phyloP scores from a whole-genome alignment of 2,329 filamentous ascomycete species.

The Stachybotrys chartarum region DNA sequence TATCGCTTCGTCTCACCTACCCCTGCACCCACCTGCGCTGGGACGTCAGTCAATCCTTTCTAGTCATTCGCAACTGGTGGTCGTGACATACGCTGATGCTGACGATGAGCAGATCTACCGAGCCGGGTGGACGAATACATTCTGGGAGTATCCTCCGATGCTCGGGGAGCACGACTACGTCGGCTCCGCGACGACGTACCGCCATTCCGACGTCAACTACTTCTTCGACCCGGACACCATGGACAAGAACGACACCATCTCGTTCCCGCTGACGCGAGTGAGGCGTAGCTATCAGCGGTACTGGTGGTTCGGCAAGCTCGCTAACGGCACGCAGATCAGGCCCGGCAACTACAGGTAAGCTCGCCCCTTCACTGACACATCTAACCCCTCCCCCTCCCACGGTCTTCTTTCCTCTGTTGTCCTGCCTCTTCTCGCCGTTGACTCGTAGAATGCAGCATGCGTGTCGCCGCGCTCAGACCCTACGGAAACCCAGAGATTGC shows the following conservation, averaged over 20 bases:
- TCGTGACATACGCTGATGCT: not conserved
- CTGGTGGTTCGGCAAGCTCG: constrained; percentile 35
- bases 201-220: constrained; percentile 20
- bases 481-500: constrained; percentile 32
- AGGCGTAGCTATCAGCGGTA: constrained; percentile 24
- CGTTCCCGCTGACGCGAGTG: constrained; percentile 28
- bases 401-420: not conserved
- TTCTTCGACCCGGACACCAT: constrained; percentile 27
- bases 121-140: constrained; percentile 25
- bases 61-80: not conserved
- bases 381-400: not conserved
- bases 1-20: constrained; percentile 20
- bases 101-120: constrained; percentile 26
- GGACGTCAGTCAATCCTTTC: constrained; percentile 19
- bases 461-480: constrained; percentile 32
- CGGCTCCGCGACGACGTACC: constrained; percentile 33
- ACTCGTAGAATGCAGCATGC: constrained; percentile 19
- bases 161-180: constrained; percentile 31
- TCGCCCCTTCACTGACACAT: not conserved
- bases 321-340: constrained; percentile 31
- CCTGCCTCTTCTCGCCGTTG: constrained; percentile 3
- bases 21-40: constrained; percentile 26
- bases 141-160: constrained; percentile 34
- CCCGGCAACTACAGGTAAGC: constrained; percentile 33
- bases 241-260: constrained; percentile 28